Percentiles rank a stretch among this genome's conserved stretches.
These are phyloP conservation scores for Rhodomyrtus psidioides DNA, from an alignment of 441 rosid genomes.

Conservation along the genomic window DNA sequence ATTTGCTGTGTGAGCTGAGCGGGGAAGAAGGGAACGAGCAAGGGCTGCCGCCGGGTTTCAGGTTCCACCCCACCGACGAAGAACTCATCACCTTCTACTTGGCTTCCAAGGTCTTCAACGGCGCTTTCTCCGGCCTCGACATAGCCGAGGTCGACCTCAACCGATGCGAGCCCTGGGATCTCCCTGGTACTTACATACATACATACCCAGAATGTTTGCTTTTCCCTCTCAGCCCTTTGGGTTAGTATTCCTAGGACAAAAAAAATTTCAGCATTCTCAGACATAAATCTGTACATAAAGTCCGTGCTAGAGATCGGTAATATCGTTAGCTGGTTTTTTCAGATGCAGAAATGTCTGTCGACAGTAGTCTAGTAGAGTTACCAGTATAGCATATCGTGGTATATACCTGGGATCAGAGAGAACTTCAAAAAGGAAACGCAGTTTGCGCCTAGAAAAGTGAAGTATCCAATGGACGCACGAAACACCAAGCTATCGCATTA, in stretches of 20 bases:
- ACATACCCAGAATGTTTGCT: background rate
- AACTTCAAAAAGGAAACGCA: background rate
- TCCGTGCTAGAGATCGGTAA: background rate
- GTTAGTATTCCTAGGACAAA: background rate
- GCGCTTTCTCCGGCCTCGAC: conserved; percentile 56
- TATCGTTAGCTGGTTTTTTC: background rate
- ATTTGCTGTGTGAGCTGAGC: conserved; percentile 49
- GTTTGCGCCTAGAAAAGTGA: background rate
- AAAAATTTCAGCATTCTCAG: background rate
- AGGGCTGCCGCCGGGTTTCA: conserved; percentile 90
- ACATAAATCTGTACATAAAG: background rate
- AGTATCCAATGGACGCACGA: background rate
- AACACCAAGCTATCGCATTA: background rate
- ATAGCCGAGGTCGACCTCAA: conserved; percentile 91
- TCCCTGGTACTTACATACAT: conserved; percentile 51
- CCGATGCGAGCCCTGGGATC: conserved; percentile 97
- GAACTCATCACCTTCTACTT: conserved; percentile 87
- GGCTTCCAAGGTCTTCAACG: conserved; percentile 82
- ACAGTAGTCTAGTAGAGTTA: background rate
- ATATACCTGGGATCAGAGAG: background rate
- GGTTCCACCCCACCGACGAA: conserved; percentile 96
- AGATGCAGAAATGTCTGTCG: background rate
- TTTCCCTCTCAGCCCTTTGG: background rate
- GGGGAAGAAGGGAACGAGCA: conserved; percentile 51
- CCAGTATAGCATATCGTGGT: background rate